Percentiles rank a stretch among this genome's conserved stretches.
Conservation (phyloP, 1,139 yeast genomes). For the Geotrichum fermentans region DNA sequence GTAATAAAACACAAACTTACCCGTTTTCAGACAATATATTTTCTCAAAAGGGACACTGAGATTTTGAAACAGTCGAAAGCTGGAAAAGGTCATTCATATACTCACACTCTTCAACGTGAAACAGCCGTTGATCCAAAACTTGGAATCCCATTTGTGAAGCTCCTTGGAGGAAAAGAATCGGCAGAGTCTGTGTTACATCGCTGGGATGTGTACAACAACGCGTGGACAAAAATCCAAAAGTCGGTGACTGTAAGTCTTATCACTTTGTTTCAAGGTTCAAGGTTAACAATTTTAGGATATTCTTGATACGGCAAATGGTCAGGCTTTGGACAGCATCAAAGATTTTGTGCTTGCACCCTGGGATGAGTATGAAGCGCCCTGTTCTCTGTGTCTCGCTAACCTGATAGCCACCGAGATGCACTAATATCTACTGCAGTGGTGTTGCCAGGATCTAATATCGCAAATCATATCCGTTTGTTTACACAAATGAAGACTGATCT, state of each 20-base stretch:
- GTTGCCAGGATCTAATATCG: constrained; percentile 37
- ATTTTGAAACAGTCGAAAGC: constrained; percentile 2
- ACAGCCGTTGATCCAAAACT: constrained; percentile 15
- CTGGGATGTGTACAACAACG: constrained; percentile 38
- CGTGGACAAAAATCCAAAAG: constrained; percentile 28
- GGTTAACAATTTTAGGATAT: constrained; percentile 18
- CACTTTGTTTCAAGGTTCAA: not conserved
- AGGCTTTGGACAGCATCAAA: constrained; percentile 27
- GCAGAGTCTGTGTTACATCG: constrained; percentile 32
- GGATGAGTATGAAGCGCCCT: constrained; percentile 21
- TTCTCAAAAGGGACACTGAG: constrained; percentile 17
- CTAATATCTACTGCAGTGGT: constrained; percentile 32
- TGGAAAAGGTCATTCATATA: constrained; percentile 3
- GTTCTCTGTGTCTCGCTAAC: constrained; percentile 1
- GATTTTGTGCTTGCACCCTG: constrained; percentile 27
- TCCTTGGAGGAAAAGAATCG: constrained; percentile 41
- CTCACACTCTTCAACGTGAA: constrained; percentile 21
- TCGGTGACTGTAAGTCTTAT: constrained; percentile 23
- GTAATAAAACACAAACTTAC: not conserved
- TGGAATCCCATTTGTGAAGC: constrained; percentile 37
- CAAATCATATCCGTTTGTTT: constrained; percentile 34
- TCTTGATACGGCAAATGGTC: constrained; percentile 25
- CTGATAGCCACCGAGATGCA: constrained; percentile 23
- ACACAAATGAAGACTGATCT: constrained; percentile 28
- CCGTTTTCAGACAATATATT: constrained; percentile 16